These are phyloP conservation scores for Tetragonia tetragonoides DNA, from an alignment of 148 eudicot genomes.

Conservation along the genomic window DNA sequence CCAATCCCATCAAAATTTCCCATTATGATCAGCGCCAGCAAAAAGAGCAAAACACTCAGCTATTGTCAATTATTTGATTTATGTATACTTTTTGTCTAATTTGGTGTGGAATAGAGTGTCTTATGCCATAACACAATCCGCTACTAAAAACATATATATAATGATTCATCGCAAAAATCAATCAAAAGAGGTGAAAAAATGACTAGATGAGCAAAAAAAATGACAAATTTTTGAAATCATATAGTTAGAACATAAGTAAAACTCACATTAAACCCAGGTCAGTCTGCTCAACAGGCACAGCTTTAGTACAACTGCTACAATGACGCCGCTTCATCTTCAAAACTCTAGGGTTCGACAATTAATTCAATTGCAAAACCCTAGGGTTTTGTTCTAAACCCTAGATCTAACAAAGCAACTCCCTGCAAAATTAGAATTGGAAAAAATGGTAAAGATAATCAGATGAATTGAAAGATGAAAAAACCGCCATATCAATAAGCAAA, in stretches of 20 bases:
- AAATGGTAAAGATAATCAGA: not conserved
- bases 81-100: not conserved
- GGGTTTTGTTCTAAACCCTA: not conserved
- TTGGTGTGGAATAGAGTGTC: not conserved
- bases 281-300: constrained; percentile 7
- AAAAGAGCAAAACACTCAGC: not conserved
- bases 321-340: constrained; percentile 8
- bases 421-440: not conserved
- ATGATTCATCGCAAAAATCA: not conserved
- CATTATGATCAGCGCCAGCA: not conserved
- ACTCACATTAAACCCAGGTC: constrained; percentile 34
- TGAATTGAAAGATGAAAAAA: not conserved
- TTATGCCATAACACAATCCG: not conserved
- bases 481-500: not conserved
- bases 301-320: constrained; percentile 23
- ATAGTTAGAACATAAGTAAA: constrained; percentile 8
- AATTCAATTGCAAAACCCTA: not conserved
- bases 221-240: not conserved
- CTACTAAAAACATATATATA: not conserved
- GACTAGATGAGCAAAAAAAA: not conserved
- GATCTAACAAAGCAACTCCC: not conserved
- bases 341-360: not conserved
- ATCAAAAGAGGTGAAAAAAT: not conserved
- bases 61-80: too few species aligned
- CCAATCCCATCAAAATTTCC: not conserved